phyloP scores from a whole-genome alignment of 2,329 filamentous ascomycete species.

The Clonostachys rhizophaga region DNA sequence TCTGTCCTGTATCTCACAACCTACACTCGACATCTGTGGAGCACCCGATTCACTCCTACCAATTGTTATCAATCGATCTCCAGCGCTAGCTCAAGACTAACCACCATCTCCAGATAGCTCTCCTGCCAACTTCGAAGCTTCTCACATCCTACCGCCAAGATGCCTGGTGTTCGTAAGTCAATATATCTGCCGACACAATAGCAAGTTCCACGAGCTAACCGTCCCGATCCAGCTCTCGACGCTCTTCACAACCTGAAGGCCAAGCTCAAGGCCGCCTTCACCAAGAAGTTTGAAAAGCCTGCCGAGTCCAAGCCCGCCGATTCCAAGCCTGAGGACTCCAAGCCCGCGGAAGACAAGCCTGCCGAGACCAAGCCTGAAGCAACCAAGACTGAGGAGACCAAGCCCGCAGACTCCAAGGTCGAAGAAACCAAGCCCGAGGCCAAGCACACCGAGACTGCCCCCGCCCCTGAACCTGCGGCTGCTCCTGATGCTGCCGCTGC shows the following conservation, averaged over 20 bases:
- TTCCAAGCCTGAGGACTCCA: constrained; percentile 13
- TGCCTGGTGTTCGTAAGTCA: constrained; percentile 5
- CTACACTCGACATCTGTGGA: no score
- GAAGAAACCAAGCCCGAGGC: constrained; percentile 9
- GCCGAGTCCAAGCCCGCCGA: constrained; percentile 8
- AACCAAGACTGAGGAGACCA: constrained; percentile 25
- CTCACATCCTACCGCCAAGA: neutral
- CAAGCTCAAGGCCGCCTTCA: constrained; percentile 50
- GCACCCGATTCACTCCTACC: no score
- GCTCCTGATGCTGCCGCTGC: neutral
- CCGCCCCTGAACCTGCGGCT: neutral
- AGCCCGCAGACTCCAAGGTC: constrained; percentile 12
- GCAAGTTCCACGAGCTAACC: neutral
- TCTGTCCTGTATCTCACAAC: no score
- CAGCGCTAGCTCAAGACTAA: no score
- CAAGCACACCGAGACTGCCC: neutral
- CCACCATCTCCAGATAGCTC: no score
- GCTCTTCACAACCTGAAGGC: constrained; percentile 50
- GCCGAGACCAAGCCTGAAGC: constrained; percentile 18
- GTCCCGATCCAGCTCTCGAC: constrained; percentile 30
- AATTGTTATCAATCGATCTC: no score
- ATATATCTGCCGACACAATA: no score
- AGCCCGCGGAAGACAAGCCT: constrained; percentile 10
- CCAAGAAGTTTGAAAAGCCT: constrained; percentile 32
- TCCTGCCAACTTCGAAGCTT: neutral